A percentile compares a stretch with the other conserved stretches of the same genome.
Evolutionary conservation across 768 basidiomycete species (phyloP).

Genomic region (Megacollybia marginata): DNA sequence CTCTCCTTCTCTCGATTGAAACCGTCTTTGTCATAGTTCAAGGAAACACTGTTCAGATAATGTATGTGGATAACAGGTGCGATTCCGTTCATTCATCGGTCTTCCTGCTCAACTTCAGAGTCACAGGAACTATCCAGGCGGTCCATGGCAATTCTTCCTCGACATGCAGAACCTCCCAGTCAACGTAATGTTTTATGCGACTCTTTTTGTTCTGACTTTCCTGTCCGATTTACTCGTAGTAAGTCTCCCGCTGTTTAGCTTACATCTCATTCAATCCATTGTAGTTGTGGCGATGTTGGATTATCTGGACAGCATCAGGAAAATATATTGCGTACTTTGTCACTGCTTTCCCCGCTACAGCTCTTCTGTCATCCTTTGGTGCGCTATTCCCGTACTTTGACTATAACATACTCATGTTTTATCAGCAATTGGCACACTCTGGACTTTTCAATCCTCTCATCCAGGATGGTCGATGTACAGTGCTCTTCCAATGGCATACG

Average conservation of each 20-base stretch:
- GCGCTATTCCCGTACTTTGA: neutral
- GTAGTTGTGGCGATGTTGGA: constrained; percentile 42
- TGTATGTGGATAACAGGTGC: constrained; percentile 35
- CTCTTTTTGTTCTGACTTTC: constrained; percentile 34
- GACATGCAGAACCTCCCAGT: constrained; percentile 30
- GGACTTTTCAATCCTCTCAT: constrained; percentile 2
- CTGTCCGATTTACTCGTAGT: constrained; percentile 37
- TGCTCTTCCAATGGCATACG: neutral
- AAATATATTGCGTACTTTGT: constrained; percentile 21
- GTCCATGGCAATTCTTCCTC: constrained; percentile 38
- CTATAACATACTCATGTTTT: constrained; percentile 1
- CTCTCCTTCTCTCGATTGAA: constrained; percentile 27
- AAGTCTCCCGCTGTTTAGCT: constrained; percentile 5
- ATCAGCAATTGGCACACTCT: neutral
- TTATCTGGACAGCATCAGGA: constrained; percentile 36
- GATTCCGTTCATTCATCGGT: too few species aligned
- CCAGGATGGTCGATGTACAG: constrained; percentile 2
- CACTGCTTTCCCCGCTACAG: constrained; percentile 25
- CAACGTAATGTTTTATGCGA: constrained; percentile 37
- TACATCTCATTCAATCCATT: neutral
- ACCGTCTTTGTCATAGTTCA: constrained; percentile 31
- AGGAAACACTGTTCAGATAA: constrained; percentile 30
- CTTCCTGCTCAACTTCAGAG: constrained; percentile 1
- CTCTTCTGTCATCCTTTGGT: constrained; percentile 35
- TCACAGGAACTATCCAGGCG: constrained; percentile 13